phyloP scores from a whole-genome alignment of 129 eudicot genomes.

The Escallonia rubra region DNA sequence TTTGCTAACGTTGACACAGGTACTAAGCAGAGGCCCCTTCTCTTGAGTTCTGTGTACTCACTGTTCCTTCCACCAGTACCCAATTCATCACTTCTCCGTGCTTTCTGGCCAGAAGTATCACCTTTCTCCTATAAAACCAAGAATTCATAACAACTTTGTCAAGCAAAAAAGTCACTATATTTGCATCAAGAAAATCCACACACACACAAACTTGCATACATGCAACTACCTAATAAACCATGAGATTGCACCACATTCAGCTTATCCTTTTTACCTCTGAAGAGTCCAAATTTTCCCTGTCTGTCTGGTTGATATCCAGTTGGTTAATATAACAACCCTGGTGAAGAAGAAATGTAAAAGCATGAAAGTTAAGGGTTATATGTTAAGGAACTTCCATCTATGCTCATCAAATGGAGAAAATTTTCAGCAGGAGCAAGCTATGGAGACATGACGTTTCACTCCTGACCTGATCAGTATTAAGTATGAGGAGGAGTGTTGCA shows the following conservation, averaged over 20 bases:
- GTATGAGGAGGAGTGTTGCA: too few species aligned
- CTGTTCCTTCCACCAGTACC: neutral
- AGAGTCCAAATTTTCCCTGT: constrained; percentile 14
- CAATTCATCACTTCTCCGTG: constrained; percentile 12
- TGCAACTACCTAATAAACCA: neutral
- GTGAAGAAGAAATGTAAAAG: neutral
- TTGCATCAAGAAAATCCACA: too few species aligned
- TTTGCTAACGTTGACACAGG: constrained; percentile 52
- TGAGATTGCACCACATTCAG: neutral
- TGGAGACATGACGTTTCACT: too few species aligned
- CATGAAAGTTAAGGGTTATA: too few species aligned
- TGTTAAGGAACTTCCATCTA: too few species aligned
- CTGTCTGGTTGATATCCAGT: constrained; percentile 18
- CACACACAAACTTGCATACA: too few species aligned
- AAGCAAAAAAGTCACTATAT: neutral
- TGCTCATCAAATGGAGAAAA: too few species aligned
- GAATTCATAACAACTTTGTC: neutral
- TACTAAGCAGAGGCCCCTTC: constrained; percentile 67
- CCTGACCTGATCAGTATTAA: too few species aligned
- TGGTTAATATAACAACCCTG: constrained; percentile 37
- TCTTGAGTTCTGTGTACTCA: constrained; percentile 41
- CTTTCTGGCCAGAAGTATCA: constrained; percentile 15
- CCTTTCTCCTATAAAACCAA: constrained; percentile 34
- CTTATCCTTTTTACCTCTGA: constrained; percentile 32
- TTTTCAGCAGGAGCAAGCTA: too few species aligned